Conservation (phyloP, 1,139 yeast species). For the Pichia sp. region DNA sequence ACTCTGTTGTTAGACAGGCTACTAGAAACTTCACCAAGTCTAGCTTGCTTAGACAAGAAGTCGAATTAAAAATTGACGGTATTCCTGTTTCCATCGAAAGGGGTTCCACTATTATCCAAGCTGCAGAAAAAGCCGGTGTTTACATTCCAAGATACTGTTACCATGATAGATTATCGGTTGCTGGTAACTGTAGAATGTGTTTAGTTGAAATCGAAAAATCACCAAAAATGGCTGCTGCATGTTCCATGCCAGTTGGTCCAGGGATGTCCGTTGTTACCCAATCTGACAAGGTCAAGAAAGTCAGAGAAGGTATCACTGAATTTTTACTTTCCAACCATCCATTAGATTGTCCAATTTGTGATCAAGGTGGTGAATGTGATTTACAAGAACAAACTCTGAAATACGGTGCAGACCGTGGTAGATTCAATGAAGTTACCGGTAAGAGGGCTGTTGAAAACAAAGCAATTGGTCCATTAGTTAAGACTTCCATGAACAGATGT, state of each 20-base stretch:
- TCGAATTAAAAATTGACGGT: constrained; percentile 73
- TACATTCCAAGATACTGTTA: constrained; percentile 84
- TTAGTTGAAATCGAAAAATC: constrained; percentile 85
- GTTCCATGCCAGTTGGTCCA: constrained; percentile 85
- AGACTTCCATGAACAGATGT: constrained; percentile 90
- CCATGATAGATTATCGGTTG: constrained; percentile 85
- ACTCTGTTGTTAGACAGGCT: constrained; percentile 9
- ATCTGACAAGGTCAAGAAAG: constrained; percentile 72
- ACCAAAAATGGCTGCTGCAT: constrained; percentile 84
- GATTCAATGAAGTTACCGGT: constrained; percentile 74
- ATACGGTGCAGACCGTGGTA: constrained; percentile 81
- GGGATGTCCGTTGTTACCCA: constrained; percentile 87
- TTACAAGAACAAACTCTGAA: constrained; percentile 82
- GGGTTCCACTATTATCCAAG: constrained; percentile 84
- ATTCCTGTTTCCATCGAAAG: constrained; percentile 72
- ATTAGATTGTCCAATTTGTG: constrained; percentile 88
- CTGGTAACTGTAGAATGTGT: constrained; percentile 96
- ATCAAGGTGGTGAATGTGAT: constrained; percentile 94
- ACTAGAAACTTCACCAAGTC: constrained; percentile 11
- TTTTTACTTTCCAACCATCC: constrained; percentile 87
- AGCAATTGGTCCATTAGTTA: constrained; percentile 83
- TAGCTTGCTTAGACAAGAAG: constrained; percentile 32
- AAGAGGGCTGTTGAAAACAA: constrained; percentile 89
- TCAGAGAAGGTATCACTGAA: constrained; percentile 88
- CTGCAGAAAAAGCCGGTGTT: constrained; percentile 88